phyloP scores from a whole-genome alignment of 306 rosid species.

The Pyrus bretschneideri region DNA sequence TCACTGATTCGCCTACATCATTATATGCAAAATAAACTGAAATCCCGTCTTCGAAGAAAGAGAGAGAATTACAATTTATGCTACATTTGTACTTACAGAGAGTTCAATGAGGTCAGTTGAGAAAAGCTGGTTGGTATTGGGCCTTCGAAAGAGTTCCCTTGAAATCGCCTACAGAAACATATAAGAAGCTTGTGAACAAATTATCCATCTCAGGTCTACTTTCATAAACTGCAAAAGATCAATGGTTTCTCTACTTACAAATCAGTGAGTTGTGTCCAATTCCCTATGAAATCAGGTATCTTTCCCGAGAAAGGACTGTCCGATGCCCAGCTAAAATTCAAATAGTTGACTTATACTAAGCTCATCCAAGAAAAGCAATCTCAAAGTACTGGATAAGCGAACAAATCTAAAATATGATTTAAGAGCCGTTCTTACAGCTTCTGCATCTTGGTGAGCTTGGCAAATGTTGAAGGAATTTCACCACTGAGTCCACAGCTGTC shows the following conservation, averaged over 20 bases:
- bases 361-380: neutral
- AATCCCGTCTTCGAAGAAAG: too few relatives aligned
- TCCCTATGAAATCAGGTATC: slow-evolving; percentile 25
- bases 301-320: slow-evolving; percentile 18
- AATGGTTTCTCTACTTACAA: neutral
- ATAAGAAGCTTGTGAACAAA: neutral
- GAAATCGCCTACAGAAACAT: slow-evolving; percentile 10
- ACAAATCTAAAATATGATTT: neutral
- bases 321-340: slow-evolving; percentile 4
- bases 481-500: slow-evolving; percentile 11
- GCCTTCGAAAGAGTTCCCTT: slow-evolving; percentile 28
- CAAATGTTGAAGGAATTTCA: slow-evolving; percentile 19
- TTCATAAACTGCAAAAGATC: neutral
- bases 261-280: slow-evolving; percentile 1
- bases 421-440: neutral
- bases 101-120: neutral
- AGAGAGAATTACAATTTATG: neutral
- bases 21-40: neutral
- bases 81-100: slow-evolving; percentile 11
- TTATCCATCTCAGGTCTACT: neutral
- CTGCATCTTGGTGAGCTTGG: slow-evolving; percentile 7
- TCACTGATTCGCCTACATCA: slow-evolving; percentile 22
- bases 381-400: neutral
- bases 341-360: neutral
- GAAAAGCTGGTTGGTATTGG: slow-evolving; percentile 29